Base-by-base conservation (phyloP, 1,284 basidiomycete species). In the Retiboletus flavoniger region DNA sequence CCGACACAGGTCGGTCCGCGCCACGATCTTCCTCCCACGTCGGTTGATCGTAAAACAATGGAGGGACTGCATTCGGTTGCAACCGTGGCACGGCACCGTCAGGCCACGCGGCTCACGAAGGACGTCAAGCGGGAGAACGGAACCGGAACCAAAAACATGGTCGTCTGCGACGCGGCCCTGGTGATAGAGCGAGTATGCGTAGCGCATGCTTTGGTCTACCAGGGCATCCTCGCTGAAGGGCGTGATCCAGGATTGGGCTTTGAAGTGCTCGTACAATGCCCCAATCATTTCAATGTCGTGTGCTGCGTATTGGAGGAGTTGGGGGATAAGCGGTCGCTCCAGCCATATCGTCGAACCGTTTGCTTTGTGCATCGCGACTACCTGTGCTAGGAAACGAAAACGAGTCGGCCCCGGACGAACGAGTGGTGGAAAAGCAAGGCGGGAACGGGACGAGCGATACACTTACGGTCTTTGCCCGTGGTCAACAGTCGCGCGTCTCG, bases 261-360 rank as follows among this genome's bases (percentile, higher is more conserved):
- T 55, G 51, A 77, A 76, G 43, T 70, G 58, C 4, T 66, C 66
- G 62, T 74, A 74, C 11, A 77, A 63, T 3, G 65, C 60, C 14
- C 62, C 67, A 43, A 78, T 72, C 55, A 75, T 69, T 42, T 71
- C 64, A 46, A 78, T 74, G 61, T 78, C 76, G 53, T 72, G 69
- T 2, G 73, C 74, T 1, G 77, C 75, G 48, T 78, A 78, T 19
- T 63, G 60, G 44, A 77, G 67, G 36, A 77, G 70, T 9, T 66
- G 62, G 1, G 63, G 40, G 0, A 60, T n/a, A 36, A 78, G 65
- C 0, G 76, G 77, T 9, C 76, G 69, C 2, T 35, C 34, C 19
- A 75, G 56, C 76, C 75, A 78, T 40, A 69, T 49, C 0, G 49
- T 62, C 8, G 63, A 69, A 0, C 68, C 66, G 19, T 67, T 62